Evolutionary conservation across 768 basidiomycete genomes (phyloP), one percentile per base, ranked within the genome.

Genomic region (Rubroboletus pulcherrimus): DNA sequence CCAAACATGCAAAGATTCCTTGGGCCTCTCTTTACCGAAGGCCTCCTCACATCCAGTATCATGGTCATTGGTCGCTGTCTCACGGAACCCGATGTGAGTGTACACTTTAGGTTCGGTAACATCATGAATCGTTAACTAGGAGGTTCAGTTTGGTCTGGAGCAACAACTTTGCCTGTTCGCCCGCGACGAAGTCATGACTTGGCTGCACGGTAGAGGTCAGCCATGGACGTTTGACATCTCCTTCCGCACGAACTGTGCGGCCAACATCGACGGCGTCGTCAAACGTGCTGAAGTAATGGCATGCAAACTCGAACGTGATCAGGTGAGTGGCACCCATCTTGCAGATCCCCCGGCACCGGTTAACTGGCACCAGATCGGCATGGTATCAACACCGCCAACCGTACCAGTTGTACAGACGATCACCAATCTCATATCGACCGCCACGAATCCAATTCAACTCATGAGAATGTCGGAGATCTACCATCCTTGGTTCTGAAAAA

Each of bases 1-100:
- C 94, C 94, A 4, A 98, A 97, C 72, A 83, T 99, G 77, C 97
- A 99, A 72, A 80, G 82, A 59, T 95, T 99, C 76, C 74, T 98
- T 37, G 93, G 92, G 1, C 88, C 90, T 2, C 81, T 92, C 51
- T 87, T 91, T 40, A 90, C 86, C 1, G 97, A 99, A 70, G 97
- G 96, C 8, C 74, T 97, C 37, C 75, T 99, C 40, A 85, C 91
- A 0, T 81, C 90, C 8, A 86, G 90, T 5, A 85, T 96, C 49
- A 89, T 97, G 80, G 89, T 94, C 2, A 93, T 99, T 50, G 94
- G 87, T 6, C 82, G 93, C 47, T 88, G 87, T 57, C 77, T 99
- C 44, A 93, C 92, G 5, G 89, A 93, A 66, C 93, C 94, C 17
- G 94, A 98, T 79, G 93, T 92, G 59, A 56, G 78, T 65, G 24